phyloP scores from a whole-genome alignment of 108 stramenopile species.

The Skeletonema marinoi region DNA sequence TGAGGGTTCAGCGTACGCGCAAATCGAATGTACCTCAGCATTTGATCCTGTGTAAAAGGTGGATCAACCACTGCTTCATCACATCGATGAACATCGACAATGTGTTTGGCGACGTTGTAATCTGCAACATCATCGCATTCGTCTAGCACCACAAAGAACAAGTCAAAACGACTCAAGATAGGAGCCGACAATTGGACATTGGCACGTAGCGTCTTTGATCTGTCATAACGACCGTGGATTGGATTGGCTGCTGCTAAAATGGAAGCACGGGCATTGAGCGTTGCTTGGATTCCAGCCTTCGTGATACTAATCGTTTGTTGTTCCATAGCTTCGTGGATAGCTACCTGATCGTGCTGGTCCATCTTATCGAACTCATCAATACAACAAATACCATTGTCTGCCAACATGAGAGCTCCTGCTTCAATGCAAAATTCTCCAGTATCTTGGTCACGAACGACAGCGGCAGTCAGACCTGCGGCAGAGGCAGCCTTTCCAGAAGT shows the following conservation, averaged over 20 bases:
- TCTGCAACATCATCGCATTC: slow-evolving; percentile 96
- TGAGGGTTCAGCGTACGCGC: slow-evolving; percentile 91
- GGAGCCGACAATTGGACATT: slow-evolving; percentile 96
- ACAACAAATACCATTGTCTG: slow-evolving; percentile 99
- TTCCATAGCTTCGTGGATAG: slow-evolving; percentile 99
- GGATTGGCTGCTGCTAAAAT: slow-evolving; percentile 99
- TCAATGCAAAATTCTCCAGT: slow-evolving; percentile 99
- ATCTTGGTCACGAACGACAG: slow-evolving; percentile 95
- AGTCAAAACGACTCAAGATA: slow-evolving; percentile 98
- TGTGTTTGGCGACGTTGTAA: slow-evolving; percentile 92
- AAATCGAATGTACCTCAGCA: slow-evolving; percentile 95
- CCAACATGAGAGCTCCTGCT: slow-evolving; percentile 99
- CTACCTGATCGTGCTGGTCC: slow-evolving; percentile 96
- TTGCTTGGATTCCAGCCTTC: slow-evolving; percentile 99
- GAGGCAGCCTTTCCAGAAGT: slow-evolving; percentile 97
- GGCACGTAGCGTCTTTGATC: slow-evolving; percentile 94
- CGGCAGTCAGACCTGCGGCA: slow-evolving; percentile 99
- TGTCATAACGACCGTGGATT: slow-evolving; percentile 97
- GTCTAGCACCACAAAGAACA: slow-evolving; percentile 99
- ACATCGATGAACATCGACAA: slow-evolving; percentile 92
- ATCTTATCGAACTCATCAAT: slow-evolving; percentile 98
- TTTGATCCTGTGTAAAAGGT: slow-evolving; percentile 87
- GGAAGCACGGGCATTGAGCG: slow-evolving; percentile 97
- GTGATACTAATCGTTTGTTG: slow-evolving; percentile 99
- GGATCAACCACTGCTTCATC: slow-evolving; percentile 67